Percentiles rank a stretch among this genome's conserved stretches.
Evolutionary conservation across 106 monocot genomes (phyloP).

Genomic region (Iris macrosiphon): DNA sequence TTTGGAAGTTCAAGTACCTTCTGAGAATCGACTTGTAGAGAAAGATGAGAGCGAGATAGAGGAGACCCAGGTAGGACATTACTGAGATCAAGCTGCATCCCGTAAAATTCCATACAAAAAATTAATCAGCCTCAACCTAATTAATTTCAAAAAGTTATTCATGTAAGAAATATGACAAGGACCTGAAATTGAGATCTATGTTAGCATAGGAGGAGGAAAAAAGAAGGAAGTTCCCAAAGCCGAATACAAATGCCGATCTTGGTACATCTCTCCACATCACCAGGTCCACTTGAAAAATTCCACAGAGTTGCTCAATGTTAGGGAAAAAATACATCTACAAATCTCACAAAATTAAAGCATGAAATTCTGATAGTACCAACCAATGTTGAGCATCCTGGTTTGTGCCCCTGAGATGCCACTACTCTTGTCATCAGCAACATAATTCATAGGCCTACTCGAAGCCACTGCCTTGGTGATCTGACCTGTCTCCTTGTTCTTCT

Average conservation of each 20-base stretch:
- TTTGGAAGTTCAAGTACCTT: constrained; percentile 31
- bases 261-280: constrained; percentile 88
- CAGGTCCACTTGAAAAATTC: constrained; percentile 58
- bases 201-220: constrained; percentile 41
- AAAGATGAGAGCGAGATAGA: constrained; percentile 74
- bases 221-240: constrained; percentile 38
- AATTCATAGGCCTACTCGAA: neutral
- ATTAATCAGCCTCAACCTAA: neutral
- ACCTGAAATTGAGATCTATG: constrained; percentile 47
- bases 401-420: constrained; percentile 2
- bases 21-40: constrained; percentile 61
- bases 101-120: neutral
- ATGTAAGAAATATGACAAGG: neutral
- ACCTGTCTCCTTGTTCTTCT: too few relatives aligned
- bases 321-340: neutral
- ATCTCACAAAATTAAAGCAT: neutral
- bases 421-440: neutral
- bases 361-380: constrained; percentile 19
- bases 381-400: constrained; percentile 65
- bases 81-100: constrained; percentile 68
- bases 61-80: constrained; percentile 67
- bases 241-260: constrained; percentile 40
- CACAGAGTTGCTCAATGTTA: neutral
- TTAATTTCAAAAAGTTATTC: neutral
- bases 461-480: neutral